A percentile compares a stretch with the other conserved stretches of the same genome.
phyloP scores from a whole-genome alignment of 331 rosid species.

The Malus hybrid region DNA sequence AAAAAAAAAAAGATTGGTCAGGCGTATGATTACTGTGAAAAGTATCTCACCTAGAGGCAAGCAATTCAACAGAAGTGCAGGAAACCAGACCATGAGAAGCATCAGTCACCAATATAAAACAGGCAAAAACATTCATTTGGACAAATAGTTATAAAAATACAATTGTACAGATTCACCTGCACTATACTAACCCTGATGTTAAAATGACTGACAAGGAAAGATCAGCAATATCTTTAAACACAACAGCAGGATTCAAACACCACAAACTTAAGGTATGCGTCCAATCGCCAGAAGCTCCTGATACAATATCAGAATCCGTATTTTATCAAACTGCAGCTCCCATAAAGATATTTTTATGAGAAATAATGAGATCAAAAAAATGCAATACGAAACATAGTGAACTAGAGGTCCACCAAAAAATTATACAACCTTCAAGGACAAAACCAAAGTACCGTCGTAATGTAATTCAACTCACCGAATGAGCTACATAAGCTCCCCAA shows the following conservation, averaged over 20 bases:
- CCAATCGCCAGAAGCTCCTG: slow-evolving; percentile 75
- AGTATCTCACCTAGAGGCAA: background rate
- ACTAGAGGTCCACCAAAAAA: background rate
- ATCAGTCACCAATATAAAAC: background rate
- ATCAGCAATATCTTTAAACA: slow-evolving; percentile 79
- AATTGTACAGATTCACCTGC: background rate
- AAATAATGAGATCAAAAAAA: background rate
- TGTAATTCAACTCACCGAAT: too few species aligned
- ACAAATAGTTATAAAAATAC: background rate
- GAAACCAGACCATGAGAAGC: background rate
- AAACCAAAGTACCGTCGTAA: too few species aligned
- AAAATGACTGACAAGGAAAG: slow-evolving; percentile 84
- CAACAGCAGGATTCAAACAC: slow-evolving; percentile 98
- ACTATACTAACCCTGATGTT: slow-evolving; percentile 74
- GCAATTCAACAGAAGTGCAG: background rate
- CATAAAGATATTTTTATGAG: background rate
- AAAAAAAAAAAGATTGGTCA: background rate
- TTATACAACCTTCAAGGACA: too few species aligned
- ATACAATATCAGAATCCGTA: slow-evolving; percentile 12
- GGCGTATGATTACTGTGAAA: background rate
- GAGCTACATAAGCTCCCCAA: too few species aligned
- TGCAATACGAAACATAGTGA: background rate
- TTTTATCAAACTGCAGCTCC: slow-evolving; percentile 1
- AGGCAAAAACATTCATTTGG: background rate
- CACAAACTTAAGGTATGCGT: slow-evolving; percentile 75